Base-by-base conservation (phyloP, 345 rosid species). In the Arabis alpina region DNA sequence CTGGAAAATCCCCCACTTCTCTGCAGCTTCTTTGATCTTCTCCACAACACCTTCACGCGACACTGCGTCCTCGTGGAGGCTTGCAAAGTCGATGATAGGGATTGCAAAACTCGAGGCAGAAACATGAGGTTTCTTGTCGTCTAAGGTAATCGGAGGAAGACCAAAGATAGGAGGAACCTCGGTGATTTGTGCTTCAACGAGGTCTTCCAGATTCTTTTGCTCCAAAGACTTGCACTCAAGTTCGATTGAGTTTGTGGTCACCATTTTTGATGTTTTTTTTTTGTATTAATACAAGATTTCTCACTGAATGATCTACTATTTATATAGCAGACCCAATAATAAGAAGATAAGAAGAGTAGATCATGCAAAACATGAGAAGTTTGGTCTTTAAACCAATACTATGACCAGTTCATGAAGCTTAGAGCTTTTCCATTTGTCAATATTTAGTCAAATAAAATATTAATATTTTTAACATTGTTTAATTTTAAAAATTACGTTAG, bases 1-100 rank as follows among this genome's bases (percentile, higher is more conserved):
- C 51, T 80, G 88, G 41, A 86, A 82, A 55, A 87, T 70, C 7
- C 86, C 86, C 84, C 84, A 84, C 0, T 58, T 51, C 78, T 78
- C 80, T 0, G 79, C 72, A 3, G 83, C 82, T 0, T 44, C 59
- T 54, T 78, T 39, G 30, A 84, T 68, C 57, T 61, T 50, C 30
- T 77, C 43, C 5, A 78, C 67, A 1, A 76, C 56, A 45, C 52
- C 45, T 42, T 49, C 19, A 19, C 64, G 79, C n/a, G 62, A 60
- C 19, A 13, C 10, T n/a, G 39, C 15, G 3, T 8, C 40, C n/a
- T 8, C 44, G 12, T 27, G 36, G 47, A 75, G 4, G 42, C 47
- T 66, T 48, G 53, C 12, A 9, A 83, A 73, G 68, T 83, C 82
- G 59, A 87, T 77, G 71, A 71, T 6, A n/a, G 91, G 87, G 42